Evolutionary conservation across 139 green algal genomes (phyloP).

Genomic region (Edaphochlamys debaryana): DNA sequence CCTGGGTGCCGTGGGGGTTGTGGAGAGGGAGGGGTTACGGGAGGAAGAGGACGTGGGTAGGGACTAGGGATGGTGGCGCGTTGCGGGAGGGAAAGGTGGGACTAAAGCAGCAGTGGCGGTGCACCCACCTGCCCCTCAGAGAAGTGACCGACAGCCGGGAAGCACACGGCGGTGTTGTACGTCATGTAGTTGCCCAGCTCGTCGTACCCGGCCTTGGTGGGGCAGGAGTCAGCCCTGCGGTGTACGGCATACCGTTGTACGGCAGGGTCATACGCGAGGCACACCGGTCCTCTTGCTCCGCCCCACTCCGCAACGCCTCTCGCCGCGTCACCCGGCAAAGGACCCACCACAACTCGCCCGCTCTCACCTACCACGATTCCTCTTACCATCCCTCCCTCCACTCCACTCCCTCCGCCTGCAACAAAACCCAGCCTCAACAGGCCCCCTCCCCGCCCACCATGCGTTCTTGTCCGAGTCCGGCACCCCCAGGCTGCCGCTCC

Average conservation of each 20-base stretch:
- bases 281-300: no score
- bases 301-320: no score
- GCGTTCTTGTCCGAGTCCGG: neutral
- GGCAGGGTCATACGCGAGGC: no score
- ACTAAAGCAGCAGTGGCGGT: no score
- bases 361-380: no score
- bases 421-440: neutral
- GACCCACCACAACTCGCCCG: no score
- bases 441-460: neutral
- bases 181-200: constrained; percentile 41
- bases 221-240: neutral
- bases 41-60: neutral
- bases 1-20: neutral
- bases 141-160: constrained; percentile 2
- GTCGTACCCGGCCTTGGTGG: constrained; percentile 4
- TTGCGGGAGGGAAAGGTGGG: no score
- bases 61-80: neutral
- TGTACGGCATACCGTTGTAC: no score
- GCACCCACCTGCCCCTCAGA: neutral
- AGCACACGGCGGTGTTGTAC: constrained; percentile 19
- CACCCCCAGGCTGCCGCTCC: neutral
- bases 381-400: no score
- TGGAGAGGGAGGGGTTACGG: neutral
- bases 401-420: no score
- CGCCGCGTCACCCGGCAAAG: neutral